Base-by-base conservation (phyloP, 768 basidiomycete species). In the Podaxis sp. region DNA sequence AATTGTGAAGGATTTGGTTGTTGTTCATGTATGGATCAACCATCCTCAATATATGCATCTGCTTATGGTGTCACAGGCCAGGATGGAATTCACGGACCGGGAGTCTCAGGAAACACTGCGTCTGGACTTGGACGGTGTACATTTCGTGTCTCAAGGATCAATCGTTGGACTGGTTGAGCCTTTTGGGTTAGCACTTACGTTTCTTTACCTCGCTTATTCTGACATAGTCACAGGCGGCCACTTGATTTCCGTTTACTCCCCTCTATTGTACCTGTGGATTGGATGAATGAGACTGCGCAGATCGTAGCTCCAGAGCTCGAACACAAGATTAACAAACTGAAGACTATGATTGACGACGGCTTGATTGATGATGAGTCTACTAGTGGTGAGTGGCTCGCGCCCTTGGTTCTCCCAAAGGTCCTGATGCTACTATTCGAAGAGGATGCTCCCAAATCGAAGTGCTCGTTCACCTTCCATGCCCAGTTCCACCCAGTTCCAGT, bases 61-160 rank as follows among this genome's bases (percentile, higher is more conserved):
- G 25, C 55, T 40, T 32, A 27, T 25, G 16, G 16, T 13, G 40
- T 44, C 52, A 10, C 62, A 92, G 90, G 91, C 90, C 37, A 86
- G 82, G 63, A 77, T 91, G 23, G 90, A 92, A 62, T 67, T 91
- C n/a, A 79, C 78, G 13, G 81, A 87, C 63, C 66, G 75, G 5
- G 69, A 70, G n/a, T 79, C 71, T 3, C 71, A 76, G 0, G 85
- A 85, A 50, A 86, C 89, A 51, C 70, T 91, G 46, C 77, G 82
- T 36, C 72, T 92, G 1, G 88, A 92, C 62, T 86, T 93, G 63
- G 87, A 89, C 68, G 91, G 89, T 0, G 76, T 93, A 23, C 91
- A 93, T 70, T 87, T 91, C 68, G 65, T 89, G 10, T 70, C 78
- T 25, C 88, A 89, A 58, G 91, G 91, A 0, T 81, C 89, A 0